Evolutionary conservation across 306 rosid species (phyloP), one percentile per base, ranked within the genome.

Genomic region (Gastrolobium bilobum): DNA sequence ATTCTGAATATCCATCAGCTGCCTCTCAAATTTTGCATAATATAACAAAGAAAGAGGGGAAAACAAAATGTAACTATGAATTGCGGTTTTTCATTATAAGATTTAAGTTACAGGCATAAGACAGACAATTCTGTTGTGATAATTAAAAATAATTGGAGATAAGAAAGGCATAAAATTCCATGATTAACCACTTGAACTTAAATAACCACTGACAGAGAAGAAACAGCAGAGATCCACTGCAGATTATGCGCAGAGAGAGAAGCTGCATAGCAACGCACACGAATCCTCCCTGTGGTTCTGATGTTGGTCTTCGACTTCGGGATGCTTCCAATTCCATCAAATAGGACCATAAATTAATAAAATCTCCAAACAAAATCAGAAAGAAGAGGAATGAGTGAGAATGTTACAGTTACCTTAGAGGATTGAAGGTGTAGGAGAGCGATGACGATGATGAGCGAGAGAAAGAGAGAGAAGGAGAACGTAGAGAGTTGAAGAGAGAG

Each of bases 201-300:
- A 33, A 59, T 50, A 13, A 13, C 59, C 56, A 50, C 74, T 68
- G 29, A 94, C 99, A 78, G 82, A 57, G 93, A 64, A 70, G 92
- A 89, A 76, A 92, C 64, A 56, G 86, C 30, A 44, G 92, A 82
- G 88, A 94, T 79, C 89, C 87, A 89, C 63, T 87, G 97, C 60
- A 94, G 76, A 79, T 60, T 87, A 46, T 85, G 76, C 80, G 71
- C 65, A 57, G 84, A n/a, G 64, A 94, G 31, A 76, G 93, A 90
- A 63, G 78, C 60, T 74, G 97, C 87, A 68, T 84, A 87, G 67
- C 90, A 89, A 78, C 77, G 81, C 6, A 81, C 76, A 43, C 88
- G 74, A 52, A 77, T 71, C 35, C 85, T 71, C 35, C 85, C 89
- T 52, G 77, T 54, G 67, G 33, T 65, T 33, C 10, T 42, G 66